Percentiles rank a stretch among this genome's conserved stretches.
phyloP scores from a whole-genome alignment of 495 filamentous ascomycete genomes.

The Neurospora terricola region DNA sequence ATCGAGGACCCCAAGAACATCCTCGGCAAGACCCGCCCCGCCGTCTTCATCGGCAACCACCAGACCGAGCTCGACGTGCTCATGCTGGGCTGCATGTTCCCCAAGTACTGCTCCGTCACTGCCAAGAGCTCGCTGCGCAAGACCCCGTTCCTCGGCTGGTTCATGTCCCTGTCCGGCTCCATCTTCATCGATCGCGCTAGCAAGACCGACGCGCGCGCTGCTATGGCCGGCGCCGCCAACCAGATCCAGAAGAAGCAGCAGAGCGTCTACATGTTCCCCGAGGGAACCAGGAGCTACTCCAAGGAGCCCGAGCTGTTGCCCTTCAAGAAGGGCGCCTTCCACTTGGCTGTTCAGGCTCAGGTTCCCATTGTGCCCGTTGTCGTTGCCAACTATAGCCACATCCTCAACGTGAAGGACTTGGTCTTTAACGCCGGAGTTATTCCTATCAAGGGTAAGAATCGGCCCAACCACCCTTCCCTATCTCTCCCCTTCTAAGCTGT shows the following conservation, averaged over 20 bases:
- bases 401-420: constrained; percentile 59
- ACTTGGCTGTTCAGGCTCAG: constrained; percentile 85
- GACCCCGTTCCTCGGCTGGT: constrained; percentile 90
- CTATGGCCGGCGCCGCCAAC: constrained; percentile 71
- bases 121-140: constrained; percentile 78
- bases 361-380: constrained; percentile 89
- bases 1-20: constrained; percentile 57
- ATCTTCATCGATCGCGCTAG: constrained; percentile 93
- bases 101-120: constrained; percentile 84
- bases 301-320: constrained; percentile 68
- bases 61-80: constrained; percentile 92
- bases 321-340: constrained; percentile 98
- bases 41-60: constrained; percentile 89
- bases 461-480: background rate
- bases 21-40: constrained; percentile 59
- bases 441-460: constrained; percentile 61
- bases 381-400: constrained; percentile 74
- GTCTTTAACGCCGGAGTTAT: constrained; percentile 69
- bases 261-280: constrained; percentile 88
- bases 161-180: constrained; percentile 81
- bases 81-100: constrained; percentile 79
- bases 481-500: background rate
- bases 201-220: constrained; percentile 65
- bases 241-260: constrained; percentile 69
- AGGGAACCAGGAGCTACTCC: constrained; percentile 87